Percentiles rank a stretch among this genome's conserved stretches.
Conservation (phyloP, 139 green algal species). For the Chlorella vulgaris region DNA sequence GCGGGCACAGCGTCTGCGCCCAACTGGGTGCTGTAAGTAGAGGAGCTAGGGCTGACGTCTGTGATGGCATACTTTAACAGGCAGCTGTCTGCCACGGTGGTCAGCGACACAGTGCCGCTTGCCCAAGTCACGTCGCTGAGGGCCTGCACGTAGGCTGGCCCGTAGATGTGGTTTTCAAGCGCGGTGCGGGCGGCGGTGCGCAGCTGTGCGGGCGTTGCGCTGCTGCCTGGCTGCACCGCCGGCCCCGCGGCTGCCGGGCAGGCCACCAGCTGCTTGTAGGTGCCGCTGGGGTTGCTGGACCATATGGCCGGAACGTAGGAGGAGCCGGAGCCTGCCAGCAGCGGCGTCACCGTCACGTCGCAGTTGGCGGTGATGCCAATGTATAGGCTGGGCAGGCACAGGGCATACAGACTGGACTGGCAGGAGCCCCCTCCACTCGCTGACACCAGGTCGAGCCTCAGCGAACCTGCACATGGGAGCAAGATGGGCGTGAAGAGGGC, state of each 20-base stretch:
- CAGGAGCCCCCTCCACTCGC: background rate
- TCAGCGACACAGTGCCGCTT: conserved; percentile 4
- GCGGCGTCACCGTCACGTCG: conserved; percentile 2
- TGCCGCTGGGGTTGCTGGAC: conserved; percentile 14
- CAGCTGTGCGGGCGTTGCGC: background rate
- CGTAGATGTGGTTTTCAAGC: conserved; percentile 11
- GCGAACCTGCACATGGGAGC: background rate
- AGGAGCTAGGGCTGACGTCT: background rate
- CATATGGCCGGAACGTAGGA: conserved; percentile 12
- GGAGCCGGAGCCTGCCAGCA: background rate
- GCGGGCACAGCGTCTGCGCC: background rate
- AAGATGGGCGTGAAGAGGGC: no score
- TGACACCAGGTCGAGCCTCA: conserved; percentile 13
- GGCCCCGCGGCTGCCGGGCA: background rate
- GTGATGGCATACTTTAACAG: conserved; percentile 9
- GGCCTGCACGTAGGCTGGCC: background rate
- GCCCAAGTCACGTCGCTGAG: background rate
- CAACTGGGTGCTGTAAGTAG: background rate
- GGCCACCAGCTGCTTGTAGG: background rate
- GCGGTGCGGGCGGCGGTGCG: background rate
- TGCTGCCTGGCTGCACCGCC: background rate
- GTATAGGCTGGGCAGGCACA: conserved; percentile 8
- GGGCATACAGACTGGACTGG: background rate
- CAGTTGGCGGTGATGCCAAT: background rate
- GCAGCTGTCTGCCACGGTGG: background rate